Evolutionary conservation across 1,284 basidiomycete species (phyloP), one percentile per base, ranked within the genome.

Genomic region (Rhodotorula sp.): DNA sequence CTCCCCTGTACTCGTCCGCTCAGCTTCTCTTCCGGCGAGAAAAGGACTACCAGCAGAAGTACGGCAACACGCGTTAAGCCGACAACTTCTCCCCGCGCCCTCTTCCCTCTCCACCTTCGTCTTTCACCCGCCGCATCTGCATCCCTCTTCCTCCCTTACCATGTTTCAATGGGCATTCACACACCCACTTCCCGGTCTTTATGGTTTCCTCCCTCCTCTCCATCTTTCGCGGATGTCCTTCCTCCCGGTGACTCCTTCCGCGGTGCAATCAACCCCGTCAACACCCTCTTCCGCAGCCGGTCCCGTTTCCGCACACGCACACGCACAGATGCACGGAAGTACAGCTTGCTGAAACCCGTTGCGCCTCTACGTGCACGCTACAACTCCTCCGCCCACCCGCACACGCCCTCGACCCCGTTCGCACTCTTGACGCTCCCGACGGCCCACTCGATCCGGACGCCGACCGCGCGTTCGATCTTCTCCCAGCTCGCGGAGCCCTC

Each of bases 401-500:
- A 73, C 37, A 70, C 64, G 27, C 39, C 27, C 8, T 37, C 50
- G 22, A 69, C 44, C 21, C 69, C 70, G 32, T 60, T 64, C 25
- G 29, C 56, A 41, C 29, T 53, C 64, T 73, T 71, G 6, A 66
- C 72, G 32, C 75, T 76, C 55, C 54, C 71, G 7, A 71, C 46
- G n/a, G 69, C 67, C 78, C 78, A 78, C 41, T 59, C 48, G 44
- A 78, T 54, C 54, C 55, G 46, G 36, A 66, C 51, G 4, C 74
- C 74, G 22, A 67, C 51, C 34, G 59, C 71, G 6, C 54, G 64
- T 54, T 72, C 74, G 12, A 75, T 17, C 64, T 75, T 74, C 12
- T 75, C 73, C 78, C 78, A 79, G 34, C 64, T 71, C 36, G 72
- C 73, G 44, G 66, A 22, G 1, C 78, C 78, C 37, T 78, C 77